Conservation (phyloP, 192 early-diverging fungal genomes). For the Rhizoclosmatium sp. region DNA sequence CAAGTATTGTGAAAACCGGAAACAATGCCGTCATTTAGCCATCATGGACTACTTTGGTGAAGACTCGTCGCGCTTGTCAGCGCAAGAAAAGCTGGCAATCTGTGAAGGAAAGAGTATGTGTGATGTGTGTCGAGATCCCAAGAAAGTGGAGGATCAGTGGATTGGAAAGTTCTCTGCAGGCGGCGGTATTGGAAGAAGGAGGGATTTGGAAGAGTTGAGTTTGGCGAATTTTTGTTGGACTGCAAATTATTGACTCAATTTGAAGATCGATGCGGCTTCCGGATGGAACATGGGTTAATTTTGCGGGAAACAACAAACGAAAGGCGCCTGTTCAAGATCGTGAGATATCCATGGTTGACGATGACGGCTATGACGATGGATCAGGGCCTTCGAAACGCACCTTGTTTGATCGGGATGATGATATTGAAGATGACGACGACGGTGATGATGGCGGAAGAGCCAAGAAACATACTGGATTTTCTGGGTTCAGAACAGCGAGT, state of each 20-base stretch:
- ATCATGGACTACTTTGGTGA: conserved; percentile 53
- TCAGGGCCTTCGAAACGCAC: neutral
- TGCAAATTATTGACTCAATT: neutral
- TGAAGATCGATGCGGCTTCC: conserved; percentile 3
- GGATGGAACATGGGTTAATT: conserved; percentile 15
- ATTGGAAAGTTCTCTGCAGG: neutral
- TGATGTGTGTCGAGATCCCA: conserved; percentile 54
- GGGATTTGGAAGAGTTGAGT: conserved; percentile 8
- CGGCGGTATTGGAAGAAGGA: neutral
- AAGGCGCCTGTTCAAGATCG: conserved; percentile 3
- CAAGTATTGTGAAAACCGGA: conserved; percentile 57
- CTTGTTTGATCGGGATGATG: neutral
- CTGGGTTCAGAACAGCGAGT: conserved; percentile 37
- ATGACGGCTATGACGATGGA: neutral
- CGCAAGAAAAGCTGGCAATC: neutral
- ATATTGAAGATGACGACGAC: conserved; percentile 21
- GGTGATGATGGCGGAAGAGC: neutral
- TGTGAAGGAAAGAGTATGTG: conserved; percentile 46
- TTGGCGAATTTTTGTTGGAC: neutral
- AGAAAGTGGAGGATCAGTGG: conserved; percentile 38
- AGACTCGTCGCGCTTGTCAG: neutral
- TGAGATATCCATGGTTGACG: conserved; percentile 32
- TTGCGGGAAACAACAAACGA: neutral
- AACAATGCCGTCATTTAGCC: conserved; percentile 50
- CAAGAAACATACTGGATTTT: neutral